Base-by-base conservation (phyloP, 441 rosid genomes). In the Lagerstroemia fauriei region DNA sequence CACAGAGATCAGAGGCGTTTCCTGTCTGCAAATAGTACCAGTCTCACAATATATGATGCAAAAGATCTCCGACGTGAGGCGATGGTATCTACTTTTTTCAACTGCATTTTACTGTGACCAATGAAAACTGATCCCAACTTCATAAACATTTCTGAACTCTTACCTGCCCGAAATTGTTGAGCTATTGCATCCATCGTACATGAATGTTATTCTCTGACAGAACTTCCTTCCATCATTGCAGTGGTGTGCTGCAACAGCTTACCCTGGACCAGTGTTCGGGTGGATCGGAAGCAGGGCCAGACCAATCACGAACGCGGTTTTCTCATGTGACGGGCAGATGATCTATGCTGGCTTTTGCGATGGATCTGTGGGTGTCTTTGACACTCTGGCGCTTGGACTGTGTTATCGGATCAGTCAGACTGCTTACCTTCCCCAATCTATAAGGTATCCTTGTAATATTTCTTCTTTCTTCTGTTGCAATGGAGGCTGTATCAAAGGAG, bases 291-390 rank as follows among this genome's bases (percentile, higher is more conserved):
- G 38, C 38, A 22, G 20, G 8, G 27, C n/a, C 44, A 38, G 48
- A 29, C 4, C 48, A 4, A 59, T 77, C 69, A 61, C 71, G 18
- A 11, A 44, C 14, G 80, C 80, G 7, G 38, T 41, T 13, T 34
- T 77, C 71, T 61, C 72, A n/a, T 77, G 80, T 27, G 3, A 77
- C 48, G 71, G 72, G 1, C 46, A 61, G 53, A 38, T 38, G 68
- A 29, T 65, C 14, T 41, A 41, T 20, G 32, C 80, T 63, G 18
- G 50, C 32, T 38, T 77, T 17, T 14, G 4, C 7, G 71, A 59
- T 77, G 80, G 71, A 57, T 38, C 53, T 13, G 71, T 77, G 32
- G 71, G 48, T 4, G 22, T 77, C 6, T 61, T 61, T 11, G 66
- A 65, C 27, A n/a, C 32, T 14, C 14, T 34, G 46, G n/a, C 61